These are phyloP conservation scores for Entophlyctis helioformis DNA, from an alignment of 192 early-diverging fungal genomes.

Conservation along the genomic window DNA sequence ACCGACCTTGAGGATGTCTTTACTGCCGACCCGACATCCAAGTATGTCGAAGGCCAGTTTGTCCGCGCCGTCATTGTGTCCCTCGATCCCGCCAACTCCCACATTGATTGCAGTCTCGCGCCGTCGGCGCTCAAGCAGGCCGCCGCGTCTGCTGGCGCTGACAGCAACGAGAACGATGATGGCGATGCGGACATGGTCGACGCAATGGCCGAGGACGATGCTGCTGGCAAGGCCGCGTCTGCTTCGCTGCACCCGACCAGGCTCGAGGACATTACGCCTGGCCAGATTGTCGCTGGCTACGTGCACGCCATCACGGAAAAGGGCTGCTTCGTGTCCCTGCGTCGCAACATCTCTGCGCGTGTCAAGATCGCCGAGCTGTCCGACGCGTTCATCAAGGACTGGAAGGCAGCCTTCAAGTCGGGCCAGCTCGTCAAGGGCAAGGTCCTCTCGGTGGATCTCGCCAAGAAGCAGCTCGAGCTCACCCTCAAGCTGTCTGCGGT, in stretches of 20 bases:
- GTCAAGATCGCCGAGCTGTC: conserved; percentile 79
- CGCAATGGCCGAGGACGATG: conserved; percentile 4
- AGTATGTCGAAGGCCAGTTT: conserved; percentile 12
- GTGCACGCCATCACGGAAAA: conserved; percentile 21
- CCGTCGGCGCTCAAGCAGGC: conserved; percentile 6
- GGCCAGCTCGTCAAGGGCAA: conserved; percentile 71
- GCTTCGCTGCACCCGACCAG: too few species aligned
- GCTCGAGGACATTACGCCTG: conserved; percentile 1
- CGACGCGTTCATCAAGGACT: conserved; percentile 78
- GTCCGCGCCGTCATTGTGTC: conserved; percentile 19
- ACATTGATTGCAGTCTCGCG: conserved; percentile 53
- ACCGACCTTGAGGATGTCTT: conserved; percentile 47
- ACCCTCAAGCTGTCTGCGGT: conserved; percentile 47
- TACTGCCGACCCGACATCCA: conserved; percentile 15
- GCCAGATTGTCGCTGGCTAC: conserved; percentile 30
- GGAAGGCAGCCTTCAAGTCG: conserved; percentile 53
- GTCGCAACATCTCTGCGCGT: conserved; percentile 48
- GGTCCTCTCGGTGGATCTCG: conserved; percentile 47
- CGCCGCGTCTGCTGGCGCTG: background rate
- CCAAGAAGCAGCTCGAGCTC: conserved; percentile 52
- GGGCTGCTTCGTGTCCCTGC: conserved; percentile 61
- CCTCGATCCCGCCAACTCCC: conserved; percentile 36
- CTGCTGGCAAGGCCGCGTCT: too few species aligned
- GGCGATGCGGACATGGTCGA: conserved; percentile 8
- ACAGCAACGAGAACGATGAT: conserved; percentile 1